phyloP scores from a whole-genome alignment of 176 grass and related monocot species.

The Otatea glauca region DNA sequence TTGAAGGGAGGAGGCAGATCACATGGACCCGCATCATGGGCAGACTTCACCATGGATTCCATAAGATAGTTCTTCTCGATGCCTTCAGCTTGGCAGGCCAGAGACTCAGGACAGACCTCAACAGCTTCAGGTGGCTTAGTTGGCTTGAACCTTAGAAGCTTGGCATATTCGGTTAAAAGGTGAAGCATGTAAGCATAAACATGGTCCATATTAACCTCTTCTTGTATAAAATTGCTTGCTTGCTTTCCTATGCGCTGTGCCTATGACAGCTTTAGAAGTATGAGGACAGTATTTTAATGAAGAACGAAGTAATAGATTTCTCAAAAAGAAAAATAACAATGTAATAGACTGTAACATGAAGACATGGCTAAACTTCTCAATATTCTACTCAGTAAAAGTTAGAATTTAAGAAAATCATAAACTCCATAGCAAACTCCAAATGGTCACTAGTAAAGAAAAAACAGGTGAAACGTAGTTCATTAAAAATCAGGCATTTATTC shows the following conservation, averaged over 20 bases:
- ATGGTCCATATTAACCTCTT: constrained; percentile 73
- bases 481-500: neutral
- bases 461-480: neutral
- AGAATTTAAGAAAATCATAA: neutral
- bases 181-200: constrained; percentile 95
- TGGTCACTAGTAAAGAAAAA: neutral
- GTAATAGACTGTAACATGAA: constrained; percentile 1
- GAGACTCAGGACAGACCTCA: constrained; percentile 71
- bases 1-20: constrained; percentile 62
- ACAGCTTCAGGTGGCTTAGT: constrained; percentile 62
- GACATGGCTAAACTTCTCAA: neutral
- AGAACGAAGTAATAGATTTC: neutral
- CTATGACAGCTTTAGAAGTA: constrained; percentile 43
- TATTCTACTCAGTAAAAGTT: neutral
- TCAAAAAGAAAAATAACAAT: neutral
- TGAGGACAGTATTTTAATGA: constrained; percentile 23
- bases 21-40: constrained; percentile 57
- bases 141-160: constrained; percentile 80
- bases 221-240: constrained; percentile 69
- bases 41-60: constrained; percentile 63
- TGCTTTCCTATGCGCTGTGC: constrained; percentile 76
- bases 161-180: constrained; percentile 77
- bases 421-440: constrained; percentile 1
- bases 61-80: constrained; percentile 67
- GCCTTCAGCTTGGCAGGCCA: constrained; percentile 65